Conservation (phyloP, 2,329 filamentous ascomycete genomes). For the Aphanoascus verrucosus region DNA sequence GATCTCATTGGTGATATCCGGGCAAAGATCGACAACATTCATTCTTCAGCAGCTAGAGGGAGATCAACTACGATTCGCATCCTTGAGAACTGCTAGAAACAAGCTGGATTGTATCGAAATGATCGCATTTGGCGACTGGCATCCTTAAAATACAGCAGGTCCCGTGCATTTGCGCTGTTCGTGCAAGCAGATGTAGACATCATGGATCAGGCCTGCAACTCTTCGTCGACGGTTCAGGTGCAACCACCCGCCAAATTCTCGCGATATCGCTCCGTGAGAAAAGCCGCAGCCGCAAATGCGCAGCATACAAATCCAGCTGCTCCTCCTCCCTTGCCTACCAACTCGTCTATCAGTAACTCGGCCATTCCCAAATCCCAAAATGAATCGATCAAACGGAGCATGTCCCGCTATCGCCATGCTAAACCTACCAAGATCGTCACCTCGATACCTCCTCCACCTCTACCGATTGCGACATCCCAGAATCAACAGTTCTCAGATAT, state of each 20-base stretch:
- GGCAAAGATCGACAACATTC: background rate
- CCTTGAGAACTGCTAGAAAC: background rate
- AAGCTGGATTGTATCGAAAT: background rate
- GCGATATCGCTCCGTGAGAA: constrained; percentile 49
- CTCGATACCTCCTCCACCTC: constrained; percentile 13
- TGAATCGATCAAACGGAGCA: constrained; percentile 26
- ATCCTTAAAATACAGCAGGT: background rate
- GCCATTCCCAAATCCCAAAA: constrained; percentile 17
- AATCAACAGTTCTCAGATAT: constrained; percentile 1
- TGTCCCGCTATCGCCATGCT: constrained; percentile 30
- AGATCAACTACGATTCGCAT: too few relatives aligned
- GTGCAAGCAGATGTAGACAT: constrained; percentile 12
- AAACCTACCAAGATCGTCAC: constrained; percentile 15
- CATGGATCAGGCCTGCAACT: constrained; percentile 19
- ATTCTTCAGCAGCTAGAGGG: background rate
- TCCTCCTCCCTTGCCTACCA: constrained; percentile 8
- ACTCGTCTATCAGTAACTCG: background rate
- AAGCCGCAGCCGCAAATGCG: constrained; percentile 32
- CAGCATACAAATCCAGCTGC: constrained; percentile 14
- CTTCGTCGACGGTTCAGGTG: constrained; percentile 6
- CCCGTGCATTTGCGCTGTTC: background rate
- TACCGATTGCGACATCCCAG: background rate
- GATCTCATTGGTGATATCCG: constrained; percentile 1
- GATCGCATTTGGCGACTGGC: background rate
- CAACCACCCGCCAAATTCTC: constrained; percentile 39